Percentiles rank a stretch among this genome's conserved stretches.
These are phyloP conservation scores for Artemisia annua DNA, from an alignment of 129 eudicot species.

Conservation along the genomic window DNA sequence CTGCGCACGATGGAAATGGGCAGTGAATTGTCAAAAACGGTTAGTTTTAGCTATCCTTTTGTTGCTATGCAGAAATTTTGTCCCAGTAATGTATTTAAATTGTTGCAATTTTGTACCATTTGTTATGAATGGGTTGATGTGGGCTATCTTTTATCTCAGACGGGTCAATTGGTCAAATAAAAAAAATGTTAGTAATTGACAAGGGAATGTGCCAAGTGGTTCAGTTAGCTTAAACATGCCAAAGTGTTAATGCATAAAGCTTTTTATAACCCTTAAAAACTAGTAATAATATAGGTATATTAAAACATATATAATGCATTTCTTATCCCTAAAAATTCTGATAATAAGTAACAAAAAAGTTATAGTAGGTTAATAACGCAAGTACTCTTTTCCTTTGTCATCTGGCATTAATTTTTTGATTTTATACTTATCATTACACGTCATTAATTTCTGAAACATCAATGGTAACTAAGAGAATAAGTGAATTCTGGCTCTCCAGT, in stretches of 20 bases:
- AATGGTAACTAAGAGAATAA: background rate
- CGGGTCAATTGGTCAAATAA: background rate
- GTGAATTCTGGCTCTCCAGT: background rate
- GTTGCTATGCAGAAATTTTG: background rate
- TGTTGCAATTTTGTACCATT: background rate
- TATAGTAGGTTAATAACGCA: background rate
- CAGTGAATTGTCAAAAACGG: conserved; percentile 90
- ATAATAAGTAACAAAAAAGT: no score
- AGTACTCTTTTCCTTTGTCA: background rate
- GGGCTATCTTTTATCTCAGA: background rate
- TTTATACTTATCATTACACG: background rate
- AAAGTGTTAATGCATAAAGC: background rate
- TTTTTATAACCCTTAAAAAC: background rate
- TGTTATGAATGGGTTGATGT: background rate
- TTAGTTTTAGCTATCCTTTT: conserved; percentile 34
- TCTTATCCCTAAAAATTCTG: no score
- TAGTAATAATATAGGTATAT: no score
- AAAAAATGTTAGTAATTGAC: background rate
- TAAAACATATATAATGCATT: no score
- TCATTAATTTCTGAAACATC: background rate
- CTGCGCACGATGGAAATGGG: conserved; percentile 98
- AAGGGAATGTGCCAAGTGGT: background rate
- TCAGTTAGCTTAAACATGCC: background rate
- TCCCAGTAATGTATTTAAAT: background rate
- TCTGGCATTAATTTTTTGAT: background rate